Base-by-base conservation (phyloP, 768 basidiomycete genomes). In the Serpula lacrymans region DNA sequence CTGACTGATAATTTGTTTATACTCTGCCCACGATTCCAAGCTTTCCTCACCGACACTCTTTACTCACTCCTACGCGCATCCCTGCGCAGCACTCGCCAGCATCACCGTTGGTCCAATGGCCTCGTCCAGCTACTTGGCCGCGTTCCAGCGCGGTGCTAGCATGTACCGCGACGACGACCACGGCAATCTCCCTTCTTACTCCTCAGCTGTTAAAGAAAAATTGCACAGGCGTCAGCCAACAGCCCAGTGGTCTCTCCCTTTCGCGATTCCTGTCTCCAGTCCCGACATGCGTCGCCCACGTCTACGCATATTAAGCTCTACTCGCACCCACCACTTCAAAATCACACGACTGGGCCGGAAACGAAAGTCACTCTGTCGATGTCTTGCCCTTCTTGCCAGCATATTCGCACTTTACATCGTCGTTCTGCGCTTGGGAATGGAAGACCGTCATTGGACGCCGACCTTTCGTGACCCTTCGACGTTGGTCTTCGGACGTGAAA, bases 401-500 rank as follows among this genome's bases (percentile, higher is more conserved):
- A 53, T 82, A 26, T 65, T 78, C 49, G 71, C 69, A 16, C 51
- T 78, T 34, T 77, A 52, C 50, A 64, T 57, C 60, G 65, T 59
- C 43, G 65, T 50, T 65, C 68, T 55, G 67, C 58, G 45, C 60
- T 49, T 51, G 63, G 54, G 53, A 68, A 68, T 52, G 74, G 69
- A 69, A 55, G 58, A 57, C 66, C 67, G 47, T 61, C 64, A 37
- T 66, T 72, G 63, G 62, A 48, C 50, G 17, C 54, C 59, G 2
- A 53, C 54, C 21, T 51, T 61, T 34, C 51, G 64, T n/a, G 72
- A 82, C 24, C 66, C 77, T 12, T 67, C 86, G 2, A 88, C 88
- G 26, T 72, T 89, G 20, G 83, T 88, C 26, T 89, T 78, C 51
- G 66, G 68, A 28, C 71, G 80, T 20, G 70, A 81, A 29, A 85